Conservation (phyloP, 257 asterid genomes). For the Prunella vulgaris region DNA sequence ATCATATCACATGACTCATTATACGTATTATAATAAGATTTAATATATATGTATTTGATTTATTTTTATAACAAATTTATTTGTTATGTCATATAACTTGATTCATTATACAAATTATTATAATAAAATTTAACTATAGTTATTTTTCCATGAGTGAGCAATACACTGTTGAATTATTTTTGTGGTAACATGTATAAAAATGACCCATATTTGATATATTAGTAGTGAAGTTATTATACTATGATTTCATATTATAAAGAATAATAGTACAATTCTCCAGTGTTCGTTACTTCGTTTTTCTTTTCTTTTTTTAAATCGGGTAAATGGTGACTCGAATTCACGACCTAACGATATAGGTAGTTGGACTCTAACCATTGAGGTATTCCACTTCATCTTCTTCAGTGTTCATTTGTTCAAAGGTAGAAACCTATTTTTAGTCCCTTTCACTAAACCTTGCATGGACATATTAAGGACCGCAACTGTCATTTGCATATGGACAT, state of each 20-base stretch:
- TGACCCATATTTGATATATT: neutral
- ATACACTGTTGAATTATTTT: no score
- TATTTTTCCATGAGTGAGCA: neutral
- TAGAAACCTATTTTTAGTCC: neutral
- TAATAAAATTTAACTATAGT: no score
- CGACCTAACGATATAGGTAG: no score
- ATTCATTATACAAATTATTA: neutral
- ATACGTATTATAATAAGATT: neutral
- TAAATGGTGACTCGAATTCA: no score
- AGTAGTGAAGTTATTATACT: neutral
- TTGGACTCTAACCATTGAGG: no score
- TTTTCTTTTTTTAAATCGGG: no score
- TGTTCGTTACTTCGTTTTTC: no score
- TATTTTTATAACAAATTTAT: no score
- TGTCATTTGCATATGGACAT: neutral
- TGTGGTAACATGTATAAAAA: neutral
- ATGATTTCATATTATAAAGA: neutral
- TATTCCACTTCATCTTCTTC: no score
- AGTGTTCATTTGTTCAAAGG: neutral
- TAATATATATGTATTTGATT: no score
- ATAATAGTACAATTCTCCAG: neutral
- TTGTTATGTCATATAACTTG: neutral
- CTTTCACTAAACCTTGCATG: neutral
- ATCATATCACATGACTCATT: neutral
- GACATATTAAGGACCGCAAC: neutral